Evolutionary conservation across 257 asterid genomes (phyloP), one percentile per base, ranked within the genome.

Genomic region (Scutellaria barbata): DNA sequence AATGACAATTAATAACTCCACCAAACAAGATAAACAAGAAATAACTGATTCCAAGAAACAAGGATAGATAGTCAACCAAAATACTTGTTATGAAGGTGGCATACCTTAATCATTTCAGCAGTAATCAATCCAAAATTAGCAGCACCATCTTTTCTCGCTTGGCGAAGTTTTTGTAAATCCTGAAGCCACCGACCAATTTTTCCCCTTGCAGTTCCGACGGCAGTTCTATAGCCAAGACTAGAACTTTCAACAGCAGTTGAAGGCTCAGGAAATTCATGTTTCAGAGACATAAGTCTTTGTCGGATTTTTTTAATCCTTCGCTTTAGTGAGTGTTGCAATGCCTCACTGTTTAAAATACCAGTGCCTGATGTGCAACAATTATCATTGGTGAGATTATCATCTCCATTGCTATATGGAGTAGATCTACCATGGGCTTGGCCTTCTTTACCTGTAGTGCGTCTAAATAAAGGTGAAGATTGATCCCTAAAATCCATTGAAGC

Each of bases 401-500:
- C 96, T 67, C 75, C 82, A 78, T 73, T 84, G 72, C 79, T 72
- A 70, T 59, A 75, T 8, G 91, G 69, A 33, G 79, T 74, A n/a
- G 83, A 74, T 81, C 89, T 85, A 63, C 86, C 91, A 75, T 76
- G 92, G 66, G 79, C 82, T 73, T 87, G 96, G 59, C 81, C 86
- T 63, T 94, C 97, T 88, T 90, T 91, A 77, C 82, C 82, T 13
- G 82, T 41, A 71, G 87, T 72, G 47, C 99, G 98, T 25, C 99
- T 86, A 78, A 92, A 74, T 74, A 94, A 82, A 77, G 99, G 99
- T 47, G 98, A 93, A 72, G 98, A 86, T 80, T 92, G 99, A 84
- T 95, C 99, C 85, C 99, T 86, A 76, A 91, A 94, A 83, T 94
- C 99, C 97, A 92, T 95, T 47, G 99, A 89, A 5, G 99, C 99